Percentiles rank a stretch among this genome's conserved stretches.
phyloP scores from a whole-genome alignment of 371 early-diverging fungal genomes.

The Zopfochytrium polystomum region DNA sequence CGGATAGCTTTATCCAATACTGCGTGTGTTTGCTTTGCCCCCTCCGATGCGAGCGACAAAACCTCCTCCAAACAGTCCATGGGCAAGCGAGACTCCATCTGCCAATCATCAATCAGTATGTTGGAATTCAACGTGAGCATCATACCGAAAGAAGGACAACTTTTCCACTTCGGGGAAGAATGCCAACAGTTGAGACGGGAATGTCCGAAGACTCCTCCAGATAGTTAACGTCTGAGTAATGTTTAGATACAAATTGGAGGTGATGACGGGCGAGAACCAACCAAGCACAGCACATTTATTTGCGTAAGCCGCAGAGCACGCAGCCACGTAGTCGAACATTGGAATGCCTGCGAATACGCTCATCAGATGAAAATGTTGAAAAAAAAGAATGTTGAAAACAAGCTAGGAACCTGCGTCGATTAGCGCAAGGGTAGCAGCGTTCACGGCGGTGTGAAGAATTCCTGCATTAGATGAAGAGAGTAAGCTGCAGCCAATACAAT shows the following conservation, averaged over 20 bases:
- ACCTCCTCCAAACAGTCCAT: slow-evolving; percentile 78
- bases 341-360: slow-evolving; percentile 62
- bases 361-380: neutral
- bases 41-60: slow-evolving; percentile 72
- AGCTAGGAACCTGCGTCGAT: slow-evolving; percentile 76
- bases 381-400: neutral
- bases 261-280: slow-evolving; percentile 23
- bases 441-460: slow-evolving; percentile 78
- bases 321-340: slow-evolving; percentile 92
- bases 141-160: slow-evolving; percentile 54
- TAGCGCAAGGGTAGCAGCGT: slow-evolving; percentile 90
- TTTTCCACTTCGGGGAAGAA: slow-evolving; percentile 78
- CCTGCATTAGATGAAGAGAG: neutral
- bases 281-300: slow-evolving; percentile 78
- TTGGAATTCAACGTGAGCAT: neutral
- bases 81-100: slow-evolving; percentile 88
- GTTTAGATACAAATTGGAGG: neutral
- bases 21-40: slow-evolving; percentile 30
- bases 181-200: slow-evolving; percentile 86
- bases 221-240: slow-evolving; percentile 86
- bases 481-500: neutral
- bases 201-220: slow-evolving; percentile 81
- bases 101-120: slow-evolving; percentile 14
- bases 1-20: neutral
- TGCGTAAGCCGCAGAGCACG: slow-evolving; percentile 89